A percentile compares a stretch with the other conserved stretches of the same genome.
These are phyloP conservation scores for Amorphotheca resinae DNA, from an alignment of 495 filamentous ascomycete genomes.

Conservation along the genomic window DNA sequence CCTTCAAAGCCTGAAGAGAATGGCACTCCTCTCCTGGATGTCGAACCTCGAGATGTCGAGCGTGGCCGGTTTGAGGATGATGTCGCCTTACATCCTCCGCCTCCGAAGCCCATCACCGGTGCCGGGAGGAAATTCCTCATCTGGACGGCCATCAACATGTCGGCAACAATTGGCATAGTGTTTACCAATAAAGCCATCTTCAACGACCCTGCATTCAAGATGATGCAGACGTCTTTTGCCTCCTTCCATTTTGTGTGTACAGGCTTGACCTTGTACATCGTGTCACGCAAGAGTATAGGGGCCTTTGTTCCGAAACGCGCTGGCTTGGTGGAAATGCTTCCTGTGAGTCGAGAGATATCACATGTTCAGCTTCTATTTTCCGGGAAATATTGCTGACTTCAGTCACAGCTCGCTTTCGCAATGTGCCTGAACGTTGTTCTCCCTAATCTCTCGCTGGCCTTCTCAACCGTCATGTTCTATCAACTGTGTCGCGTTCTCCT, in stretches of 20 bases:
- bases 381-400: neutral
- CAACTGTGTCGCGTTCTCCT: slow-evolving; percentile 42
- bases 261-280: slow-evolving; percentile 32
- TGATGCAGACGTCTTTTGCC: slow-evolving; percentile 39
- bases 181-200: slow-evolving; percentile 47
- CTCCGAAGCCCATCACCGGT: neutral
- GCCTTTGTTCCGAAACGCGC: slow-evolving; percentile 34
- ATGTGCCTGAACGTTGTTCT: slow-evolving; percentile 42
- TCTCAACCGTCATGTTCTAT: slow-evolving; percentile 43
- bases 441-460: slow-evolving; percentile 40
- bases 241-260: slow-evolving; percentile 43
- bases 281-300: slow-evolving; percentile 30
- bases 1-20: slow-evolving; percentile 7
- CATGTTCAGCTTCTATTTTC: neutral
- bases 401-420: slow-evolving; percentile 25
- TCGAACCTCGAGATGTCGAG: slow-evolving; percentile 4
- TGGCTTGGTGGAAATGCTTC: slow-evolving; percentile 32
- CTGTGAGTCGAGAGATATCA: slow-evolving; percentile 9
- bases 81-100: neutral
- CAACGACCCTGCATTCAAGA: slow-evolving; percentile 34
- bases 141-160: slow-evolving; percentile 25
- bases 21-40: slow-evolving; percentile 11
- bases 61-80: slow-evolving; percentile 1
- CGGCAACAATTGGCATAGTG: slow-evolving; percentile 28
- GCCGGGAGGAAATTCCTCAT: slow-evolving; percentile 19